Base-by-base conservation (phyloP, 805 yeast species). In the Geotrichum ghanense region DNA sequence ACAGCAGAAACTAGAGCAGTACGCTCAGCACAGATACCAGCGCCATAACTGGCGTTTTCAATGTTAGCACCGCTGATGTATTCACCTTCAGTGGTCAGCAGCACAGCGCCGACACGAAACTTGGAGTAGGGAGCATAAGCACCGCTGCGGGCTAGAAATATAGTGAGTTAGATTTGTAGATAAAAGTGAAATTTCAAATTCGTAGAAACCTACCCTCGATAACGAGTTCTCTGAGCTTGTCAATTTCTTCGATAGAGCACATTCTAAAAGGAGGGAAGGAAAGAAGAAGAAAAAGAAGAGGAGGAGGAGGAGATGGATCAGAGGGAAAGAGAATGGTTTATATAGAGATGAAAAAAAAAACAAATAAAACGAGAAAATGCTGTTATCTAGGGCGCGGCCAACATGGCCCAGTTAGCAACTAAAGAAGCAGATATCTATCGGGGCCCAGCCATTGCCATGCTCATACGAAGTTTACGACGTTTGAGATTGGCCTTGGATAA, bases 21-120 rank as follows among this genome's bases (percentile, higher is more conserved):
- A 37, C 88, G 66, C 56, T 83, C 94, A 0, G 94, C 94, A 60
- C 94, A 83, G 21, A 82, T 75, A 1, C 79, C 72, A 2, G 78
- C 89, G 1, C 77, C 94, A 58, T 84, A 89, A 43, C 92, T 78
- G 2, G 97, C 97, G 61, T 90, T 92, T 61, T 90, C 98, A 22
- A 92, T 79, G 55, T 90, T 90, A 37, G 95, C 95, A 3, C 97
- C 98, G 10, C 65, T 58, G 21, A 81, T 65, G 40, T 59, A 68
- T 17, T 66, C 65, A 2, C 76, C 83, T 6, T 67, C 59, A 0
- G 58, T 61, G 1, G 86, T 70, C 21, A 85, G 57, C 1, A 90
- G 56, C 2, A 81, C 75, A 46, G 95, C 85, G 0, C 97, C 97
- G 1, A 90, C 98, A 44, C 86, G 70, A 63, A 83, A 83, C 41